These are phyloP conservation scores for Cladosporium colombiae DNA, from an alignment of 2,329 filamentous ascomycete genomes.

Conservation along the genomic window DNA sequence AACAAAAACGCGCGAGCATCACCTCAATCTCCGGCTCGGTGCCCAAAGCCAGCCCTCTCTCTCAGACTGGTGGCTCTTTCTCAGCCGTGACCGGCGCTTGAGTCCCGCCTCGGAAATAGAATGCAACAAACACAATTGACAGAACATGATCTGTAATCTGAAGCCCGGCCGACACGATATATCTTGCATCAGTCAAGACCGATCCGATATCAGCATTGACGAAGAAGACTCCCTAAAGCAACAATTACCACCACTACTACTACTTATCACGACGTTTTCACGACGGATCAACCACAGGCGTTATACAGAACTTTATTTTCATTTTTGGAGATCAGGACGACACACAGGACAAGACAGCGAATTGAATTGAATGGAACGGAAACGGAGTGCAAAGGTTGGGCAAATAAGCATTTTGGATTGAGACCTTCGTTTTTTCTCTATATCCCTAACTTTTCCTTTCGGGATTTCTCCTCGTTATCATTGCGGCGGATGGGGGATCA, in stretches of 20 bases:
- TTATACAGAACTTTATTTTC: neutral
- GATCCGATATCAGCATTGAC: neutral
- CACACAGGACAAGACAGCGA: neutral
- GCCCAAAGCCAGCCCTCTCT: conserved; percentile 15
- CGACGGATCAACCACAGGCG: neutral
- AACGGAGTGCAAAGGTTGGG: neutral
- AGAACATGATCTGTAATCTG: neutral
- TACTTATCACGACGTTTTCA: neutral
- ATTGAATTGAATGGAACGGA: neutral
- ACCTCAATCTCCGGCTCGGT: conserved; percentile 15
- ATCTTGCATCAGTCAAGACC: neutral
- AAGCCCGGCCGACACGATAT: neutral
- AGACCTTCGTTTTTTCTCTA: neutral
- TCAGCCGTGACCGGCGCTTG: neutral
- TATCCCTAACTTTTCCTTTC: neutral
- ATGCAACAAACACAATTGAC: neutral
- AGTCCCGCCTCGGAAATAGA: neutral
- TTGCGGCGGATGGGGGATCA: neutral
- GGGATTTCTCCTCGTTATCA: neutral
- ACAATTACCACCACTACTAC: neutral
- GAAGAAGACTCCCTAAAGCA: neutral
- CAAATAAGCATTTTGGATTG: neutral
- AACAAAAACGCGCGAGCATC: conserved; percentile 15
- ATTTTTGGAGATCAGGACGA: neutral
- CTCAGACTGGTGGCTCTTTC: conserved; percentile 1